A percentile compares a stretch with the other conserved stretches of the same genome.
phyloP scores from a whole-genome alignment of 371 early-diverging fungal genomes.

The Actinomucor elegans region DNA sequence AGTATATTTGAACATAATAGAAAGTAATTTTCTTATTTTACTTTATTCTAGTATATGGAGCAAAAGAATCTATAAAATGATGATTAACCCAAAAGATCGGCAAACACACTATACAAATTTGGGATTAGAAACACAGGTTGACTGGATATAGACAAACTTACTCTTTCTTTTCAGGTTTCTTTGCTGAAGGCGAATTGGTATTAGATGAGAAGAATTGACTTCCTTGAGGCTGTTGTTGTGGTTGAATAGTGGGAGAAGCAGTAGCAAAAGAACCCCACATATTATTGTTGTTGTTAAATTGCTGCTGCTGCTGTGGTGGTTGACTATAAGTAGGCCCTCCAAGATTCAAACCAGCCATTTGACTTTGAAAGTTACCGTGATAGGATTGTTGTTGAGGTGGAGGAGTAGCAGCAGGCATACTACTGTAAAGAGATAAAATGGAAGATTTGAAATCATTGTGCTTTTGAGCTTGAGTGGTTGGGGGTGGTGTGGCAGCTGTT shows the following conservation, averaged over 20 bases:
- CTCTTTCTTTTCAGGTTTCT: constrained; percentile 28
- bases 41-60: too few relatives aligned
- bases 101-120: constrained; percentile 36
- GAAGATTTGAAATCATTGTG: constrained; percentile 56
- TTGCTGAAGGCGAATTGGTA: constrained; percentile 6
- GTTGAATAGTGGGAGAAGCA: constrained; percentile 10
- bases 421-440: constrained; percentile 56
- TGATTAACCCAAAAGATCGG: constrained; percentile 41
- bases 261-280: constrained; percentile 22
- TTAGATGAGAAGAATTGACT: constrained; percentile 37
- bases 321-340: constrained; percentile 17
- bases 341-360: constrained; percentile 36
- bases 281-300: background rate
- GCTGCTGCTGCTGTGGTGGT: background rate
- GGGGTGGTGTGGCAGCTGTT: constrained; percentile 1
- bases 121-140: background rate
- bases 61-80: background rate
- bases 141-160: constrained; percentile 4
- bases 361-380: constrained; percentile 31
- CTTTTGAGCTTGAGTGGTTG: constrained; percentile 23
- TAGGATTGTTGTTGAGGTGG: constrained; percentile 7
- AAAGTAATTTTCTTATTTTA: too few relatives aligned
- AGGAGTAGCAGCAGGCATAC: constrained; percentile 22
- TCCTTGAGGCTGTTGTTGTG: constrained; percentile 36
- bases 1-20: too few relatives aligned